Evolutionary conservation across 371 early-diverging fungal species (phyloP).

Genomic region (Mucor indicus): DNA sequence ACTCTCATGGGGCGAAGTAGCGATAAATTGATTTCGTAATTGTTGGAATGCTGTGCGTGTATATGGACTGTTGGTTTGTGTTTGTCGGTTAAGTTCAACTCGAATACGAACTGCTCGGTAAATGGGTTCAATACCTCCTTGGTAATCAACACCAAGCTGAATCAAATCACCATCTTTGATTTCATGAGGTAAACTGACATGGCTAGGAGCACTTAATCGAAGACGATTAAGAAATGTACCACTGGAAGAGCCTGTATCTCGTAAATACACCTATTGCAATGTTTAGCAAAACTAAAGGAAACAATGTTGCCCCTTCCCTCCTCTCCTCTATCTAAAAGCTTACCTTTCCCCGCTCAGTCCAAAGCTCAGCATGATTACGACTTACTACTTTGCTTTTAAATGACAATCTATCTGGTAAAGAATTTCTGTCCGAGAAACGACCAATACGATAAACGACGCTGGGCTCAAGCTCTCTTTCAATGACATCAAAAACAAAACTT

Average conservation of each 20-base stretch:
- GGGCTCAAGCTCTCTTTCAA: slow-evolving; percentile 73
- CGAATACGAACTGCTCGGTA: slow-evolving; percentile 73
- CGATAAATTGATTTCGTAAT: slow-evolving; percentile 14
- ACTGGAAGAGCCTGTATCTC: slow-evolving; percentile 89
- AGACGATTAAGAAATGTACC: slow-evolving; percentile 94
- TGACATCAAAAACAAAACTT: slow-evolving; percentile 79
- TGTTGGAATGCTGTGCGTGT: slow-evolving; percentile 18
- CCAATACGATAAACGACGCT: slow-evolving; percentile 72
- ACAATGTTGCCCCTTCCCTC: no score
- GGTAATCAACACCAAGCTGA: slow-evolving; percentile 93
- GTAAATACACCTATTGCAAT: slow-evolving; percentile 76
- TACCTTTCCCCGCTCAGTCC: slow-evolving; percentile 77
- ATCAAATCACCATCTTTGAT: slow-evolving; percentile 87
- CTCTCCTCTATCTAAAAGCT: background rate
- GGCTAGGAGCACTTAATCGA: slow-evolving; percentile 81
- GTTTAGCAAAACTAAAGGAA: no score
- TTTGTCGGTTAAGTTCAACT: slow-evolving; percentile 66
- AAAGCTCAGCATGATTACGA: slow-evolving; percentile 91
- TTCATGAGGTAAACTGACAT: slow-evolving; percentile 73
- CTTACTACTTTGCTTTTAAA: slow-evolving; percentile 95
- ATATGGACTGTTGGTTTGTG: slow-evolving; percentile 17
- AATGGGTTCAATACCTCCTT: slow-evolving; percentile 70
- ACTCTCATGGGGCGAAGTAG: background rate
- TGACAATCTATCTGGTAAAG: slow-evolving; percentile 63
- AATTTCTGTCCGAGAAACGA: slow-evolving; percentile 75